Conservation (phyloP, 2,329 filamentous ascomycete genomes). For the Tympanopsis confertula region DNA sequence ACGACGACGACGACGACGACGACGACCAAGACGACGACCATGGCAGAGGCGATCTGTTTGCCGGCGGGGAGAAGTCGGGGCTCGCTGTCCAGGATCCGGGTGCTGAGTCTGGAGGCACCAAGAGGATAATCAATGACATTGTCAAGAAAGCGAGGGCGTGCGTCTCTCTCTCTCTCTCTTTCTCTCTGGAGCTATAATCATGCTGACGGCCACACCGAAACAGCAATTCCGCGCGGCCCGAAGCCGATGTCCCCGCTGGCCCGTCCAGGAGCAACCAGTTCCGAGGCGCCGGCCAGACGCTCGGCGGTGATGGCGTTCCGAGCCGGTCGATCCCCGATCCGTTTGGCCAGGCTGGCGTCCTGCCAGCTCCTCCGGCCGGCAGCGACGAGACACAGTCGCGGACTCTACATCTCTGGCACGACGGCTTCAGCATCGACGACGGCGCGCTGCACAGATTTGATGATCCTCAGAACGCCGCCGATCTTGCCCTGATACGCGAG, state of each 20-base stretch:
- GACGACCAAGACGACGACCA: slow-evolving; percentile 44
- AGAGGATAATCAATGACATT: slow-evolving; percentile 50
- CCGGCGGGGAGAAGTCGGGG: slow-evolving; percentile 75
- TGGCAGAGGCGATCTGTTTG: slow-evolving; percentile 59
- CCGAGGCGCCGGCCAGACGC: slow-evolving; percentile 60
- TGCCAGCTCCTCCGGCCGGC: slow-evolving; percentile 14
- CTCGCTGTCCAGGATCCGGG: slow-evolving; percentile 54
- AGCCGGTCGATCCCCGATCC: slow-evolving; percentile 60
- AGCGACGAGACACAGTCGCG: slow-evolving; percentile 46
- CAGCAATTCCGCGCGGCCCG: slow-evolving; percentile 50
- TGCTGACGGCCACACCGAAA: slow-evolving; percentile 6
- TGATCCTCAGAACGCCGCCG: slow-evolving; percentile 62
- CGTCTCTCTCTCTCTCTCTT: slow-evolving; percentile 13
- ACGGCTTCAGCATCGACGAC: slow-evolving; percentile 78
- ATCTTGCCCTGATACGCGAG: slow-evolving; percentile 64
- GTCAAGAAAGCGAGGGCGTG: slow-evolving; percentile 52
- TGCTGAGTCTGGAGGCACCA: slow-evolving; percentile 31
- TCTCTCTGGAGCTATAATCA: neutral
- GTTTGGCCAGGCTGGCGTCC: slow-evolving; percentile 13
- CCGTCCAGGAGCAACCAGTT: slow-evolving; percentile 44
- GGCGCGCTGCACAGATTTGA: slow-evolving; percentile 68
- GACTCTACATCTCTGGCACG: slow-evolving; percentile 67
- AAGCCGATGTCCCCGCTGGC: slow-evolving; percentile 33
- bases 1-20: slow-evolving; percentile 47
- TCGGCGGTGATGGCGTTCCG: slow-evolving; percentile 66